Conservation (phyloP, 371 early-diverging fungal species). For the Mortierella sp. region DNA sequence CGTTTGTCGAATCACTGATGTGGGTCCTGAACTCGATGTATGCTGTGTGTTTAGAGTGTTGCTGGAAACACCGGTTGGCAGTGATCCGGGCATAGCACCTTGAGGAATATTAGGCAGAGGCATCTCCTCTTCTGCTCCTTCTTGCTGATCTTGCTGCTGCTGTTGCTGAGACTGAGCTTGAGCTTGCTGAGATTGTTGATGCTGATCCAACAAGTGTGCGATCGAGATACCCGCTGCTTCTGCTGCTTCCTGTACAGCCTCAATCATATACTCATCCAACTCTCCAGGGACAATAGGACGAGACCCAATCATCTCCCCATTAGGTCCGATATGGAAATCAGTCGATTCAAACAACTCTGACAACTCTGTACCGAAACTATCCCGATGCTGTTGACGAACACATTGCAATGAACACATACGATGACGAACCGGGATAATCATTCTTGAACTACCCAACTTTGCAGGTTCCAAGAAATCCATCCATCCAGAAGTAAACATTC, state of each 20-base stretch:
- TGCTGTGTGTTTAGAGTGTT: constrained; percentile 14
- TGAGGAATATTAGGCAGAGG: neutral
- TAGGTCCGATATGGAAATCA: constrained; percentile 45
- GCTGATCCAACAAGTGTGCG: constrained; percentile 39
- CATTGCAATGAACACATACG: constrained; percentile 51
- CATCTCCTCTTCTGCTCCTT: neutral
- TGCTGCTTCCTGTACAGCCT: constrained; percentile 54
- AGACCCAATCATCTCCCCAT: constrained; percentile 47
- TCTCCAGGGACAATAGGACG: constrained; percentile 45
- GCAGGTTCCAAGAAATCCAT: constrained; percentile 49
- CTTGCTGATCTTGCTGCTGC: neutral
- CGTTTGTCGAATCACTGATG: constrained; percentile 41
- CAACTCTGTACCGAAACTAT: constrained; percentile 46
- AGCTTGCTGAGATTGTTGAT: constrained; percentile 29
- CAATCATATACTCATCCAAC: constrained; percentile 51
- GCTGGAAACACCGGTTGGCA: constrained; percentile 13
- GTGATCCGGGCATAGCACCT: constrained; percentile 10
- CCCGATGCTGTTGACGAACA: constrained; percentile 38
- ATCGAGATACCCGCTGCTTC: constrained; percentile 47
- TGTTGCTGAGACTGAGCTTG: constrained; percentile 13
- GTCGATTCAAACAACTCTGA: constrained; percentile 38
- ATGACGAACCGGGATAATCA: constrained; percentile 47
- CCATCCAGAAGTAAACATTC: constrained; percentile 54
- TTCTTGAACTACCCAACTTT: constrained; percentile 34
- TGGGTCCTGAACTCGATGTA: neutral